phyloP scores from a whole-genome alignment of 257 asterid species.

The Solanum rostratum region DNA sequence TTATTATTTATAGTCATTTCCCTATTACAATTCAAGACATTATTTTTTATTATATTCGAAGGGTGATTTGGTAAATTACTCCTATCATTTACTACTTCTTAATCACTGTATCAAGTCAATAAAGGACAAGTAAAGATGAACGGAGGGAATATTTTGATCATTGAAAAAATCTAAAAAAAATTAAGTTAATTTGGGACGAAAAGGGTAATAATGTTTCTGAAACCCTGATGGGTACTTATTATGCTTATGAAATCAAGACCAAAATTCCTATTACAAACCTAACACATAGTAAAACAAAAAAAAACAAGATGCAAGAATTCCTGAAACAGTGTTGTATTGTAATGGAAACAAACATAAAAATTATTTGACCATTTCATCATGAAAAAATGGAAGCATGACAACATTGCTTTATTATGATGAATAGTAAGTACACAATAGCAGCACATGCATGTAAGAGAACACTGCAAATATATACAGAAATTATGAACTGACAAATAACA shows the following conservation, averaged over 20 bases:
- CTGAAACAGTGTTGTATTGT: not conserved
- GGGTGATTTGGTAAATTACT: no score
- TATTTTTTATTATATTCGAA: no score
- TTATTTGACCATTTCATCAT: not conserved
- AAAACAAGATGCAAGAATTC: not conserved
- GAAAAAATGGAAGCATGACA: not conserved
- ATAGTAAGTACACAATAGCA: not conserved
- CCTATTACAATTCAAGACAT: no score
- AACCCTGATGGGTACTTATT: not conserved
- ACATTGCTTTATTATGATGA: not conserved
- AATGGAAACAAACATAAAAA: not conserved
- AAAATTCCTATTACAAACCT: not conserved
- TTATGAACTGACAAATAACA: not conserved
- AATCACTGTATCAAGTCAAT: no score
- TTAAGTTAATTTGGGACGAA: no score
- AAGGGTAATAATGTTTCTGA: no score
- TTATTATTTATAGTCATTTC: no score
- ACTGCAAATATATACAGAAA: not conserved
- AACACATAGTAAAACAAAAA: not conserved
- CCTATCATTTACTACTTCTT: no score
- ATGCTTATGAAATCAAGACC: not conserved
- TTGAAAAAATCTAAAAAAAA: no score
- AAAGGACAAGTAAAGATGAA: no score
- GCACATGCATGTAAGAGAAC: not conserved
- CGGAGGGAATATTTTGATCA: no score